phyloP scores from a whole-genome alignment of 129 eudicot species.

The Escallonia rubra region DNA sequence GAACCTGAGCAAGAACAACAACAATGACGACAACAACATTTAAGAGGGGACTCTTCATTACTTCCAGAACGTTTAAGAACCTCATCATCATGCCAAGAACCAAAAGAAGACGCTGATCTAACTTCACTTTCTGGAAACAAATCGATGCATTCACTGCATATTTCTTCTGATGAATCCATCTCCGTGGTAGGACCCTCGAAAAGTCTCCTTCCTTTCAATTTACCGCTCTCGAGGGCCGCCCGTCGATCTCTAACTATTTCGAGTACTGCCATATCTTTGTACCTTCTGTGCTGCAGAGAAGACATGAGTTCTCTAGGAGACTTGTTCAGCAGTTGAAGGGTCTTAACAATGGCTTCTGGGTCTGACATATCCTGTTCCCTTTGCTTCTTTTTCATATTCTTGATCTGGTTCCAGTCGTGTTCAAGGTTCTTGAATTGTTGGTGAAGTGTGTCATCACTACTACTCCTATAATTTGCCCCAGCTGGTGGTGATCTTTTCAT shows the following conservation, averaged over 20 bases:
- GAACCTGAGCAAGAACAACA: constrained; percentile 5
- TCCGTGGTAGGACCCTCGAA: constrained; percentile 11
- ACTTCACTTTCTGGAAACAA: constrained; percentile 19
- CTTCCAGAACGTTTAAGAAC: not conserved
- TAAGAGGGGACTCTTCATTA: not conserved
- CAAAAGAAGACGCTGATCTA: constrained; percentile 12
- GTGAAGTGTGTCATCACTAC: constrained; percentile 4
- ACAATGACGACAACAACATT: not conserved
- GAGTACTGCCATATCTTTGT: constrained; percentile 19
- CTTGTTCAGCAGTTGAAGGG: constrained; percentile 6
- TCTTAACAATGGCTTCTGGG: not conserved
- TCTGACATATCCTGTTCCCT: not conserved
- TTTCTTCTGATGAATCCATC: constrained; percentile 2
- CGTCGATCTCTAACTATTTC: constrained; percentile 22
- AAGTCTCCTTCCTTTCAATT: constrained; percentile 33
- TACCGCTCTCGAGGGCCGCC: constrained; percentile 27
- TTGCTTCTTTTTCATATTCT: not conserved
- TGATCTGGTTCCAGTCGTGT: constrained; percentile 20
- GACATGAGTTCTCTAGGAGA: constrained; percentile 44
- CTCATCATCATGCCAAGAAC: constrained; percentile 3
- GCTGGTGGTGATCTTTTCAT: constrained; percentile 6
- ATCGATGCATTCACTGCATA: constrained; percentile 12
- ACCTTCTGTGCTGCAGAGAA: constrained; percentile 21
- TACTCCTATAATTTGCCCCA: not conserved
- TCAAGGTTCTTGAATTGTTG: constrained; percentile 15